Evolutionary conservation across 2,329 filamentous ascomycete genomes (phyloP).

Genomic region (Scolecobasidium constrictum): DNA sequence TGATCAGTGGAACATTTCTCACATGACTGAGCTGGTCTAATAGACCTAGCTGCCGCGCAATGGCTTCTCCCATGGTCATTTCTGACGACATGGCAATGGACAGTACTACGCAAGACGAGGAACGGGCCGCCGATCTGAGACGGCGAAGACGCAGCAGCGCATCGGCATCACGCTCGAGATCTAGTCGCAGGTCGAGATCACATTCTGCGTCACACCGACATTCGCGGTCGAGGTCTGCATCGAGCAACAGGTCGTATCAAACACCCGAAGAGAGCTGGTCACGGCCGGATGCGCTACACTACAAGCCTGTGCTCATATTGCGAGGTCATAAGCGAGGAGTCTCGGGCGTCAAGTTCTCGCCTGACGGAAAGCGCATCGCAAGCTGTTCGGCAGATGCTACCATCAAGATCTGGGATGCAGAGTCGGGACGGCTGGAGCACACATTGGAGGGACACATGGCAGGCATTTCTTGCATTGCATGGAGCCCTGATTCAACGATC

Average conservation of each 20-base stretch:
- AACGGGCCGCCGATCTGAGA: not conserved
- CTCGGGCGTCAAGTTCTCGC: slow-evolving; percentile 81
- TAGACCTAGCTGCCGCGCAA: too few species aligned
- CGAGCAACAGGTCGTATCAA: slow-evolving; percentile 16
- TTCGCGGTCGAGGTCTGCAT: slow-evolving; percentile 2
- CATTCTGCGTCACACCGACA: slow-evolving; percentile 5
- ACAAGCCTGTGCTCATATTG: slow-evolving; percentile 58
- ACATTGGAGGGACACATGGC: slow-evolving; percentile 90
- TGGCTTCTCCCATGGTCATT: not conserved
- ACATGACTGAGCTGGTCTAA: too few species aligned
- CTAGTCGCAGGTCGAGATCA: slow-evolving; percentile 4
- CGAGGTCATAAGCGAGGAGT: slow-evolving; percentile 70
- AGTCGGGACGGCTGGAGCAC: slow-evolving; percentile 68
- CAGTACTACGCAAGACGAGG: not conserved
- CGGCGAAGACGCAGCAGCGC: not conserved
- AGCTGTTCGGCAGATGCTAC: slow-evolving; percentile 83
- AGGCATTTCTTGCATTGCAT: slow-evolving; percentile 85
- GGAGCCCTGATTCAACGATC: slow-evolving; percentile 79
- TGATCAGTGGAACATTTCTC: too few species aligned
- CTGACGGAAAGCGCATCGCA: slow-evolving; percentile 80
- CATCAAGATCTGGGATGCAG: slow-evolving; percentile 81
- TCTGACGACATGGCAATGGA: not conserved
- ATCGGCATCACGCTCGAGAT: not conserved
- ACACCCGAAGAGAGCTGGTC: slow-evolving; percentile 21
- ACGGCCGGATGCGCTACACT: slow-evolving; percentile 43